These are phyloP conservation scores for Solanum corneliomulleri DNA, from an alignment of 257 asterid genomes.

Conservation along the genomic window DNA sequence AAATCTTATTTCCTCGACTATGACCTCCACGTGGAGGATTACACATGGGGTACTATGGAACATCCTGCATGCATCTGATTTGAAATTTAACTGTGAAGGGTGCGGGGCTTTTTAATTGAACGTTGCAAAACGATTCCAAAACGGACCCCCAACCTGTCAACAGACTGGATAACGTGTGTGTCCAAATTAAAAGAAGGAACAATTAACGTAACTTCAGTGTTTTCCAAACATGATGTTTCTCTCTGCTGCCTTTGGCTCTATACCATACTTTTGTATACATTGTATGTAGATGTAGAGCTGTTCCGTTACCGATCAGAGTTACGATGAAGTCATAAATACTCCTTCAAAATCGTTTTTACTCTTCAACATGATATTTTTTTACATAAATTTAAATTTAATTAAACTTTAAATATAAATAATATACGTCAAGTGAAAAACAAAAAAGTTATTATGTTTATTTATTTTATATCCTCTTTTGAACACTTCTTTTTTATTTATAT, in stretches of 20 bases:
- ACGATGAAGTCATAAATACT: no score
- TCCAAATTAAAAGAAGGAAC: not conserved
- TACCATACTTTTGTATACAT: not conserved
- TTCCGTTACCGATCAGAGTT: not conserved
- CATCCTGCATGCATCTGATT: not conserved
- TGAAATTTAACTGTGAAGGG: not conserved
- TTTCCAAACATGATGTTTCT: not conserved
- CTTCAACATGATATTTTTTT: fast-evolving
- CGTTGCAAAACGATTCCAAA: not conserved
- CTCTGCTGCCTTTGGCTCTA: not conserved
- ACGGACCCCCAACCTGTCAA: constrained; percentile 19
- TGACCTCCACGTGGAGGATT: not conserved
- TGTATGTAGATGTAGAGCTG: not conserved
- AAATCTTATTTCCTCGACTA: not conserved
- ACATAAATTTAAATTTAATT: no score
- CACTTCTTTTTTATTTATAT: not conserved
- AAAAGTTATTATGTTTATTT: not conserved
- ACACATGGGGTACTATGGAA: not conserved
- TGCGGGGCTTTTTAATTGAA: not conserved
- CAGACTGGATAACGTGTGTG: constrained; percentile 4
- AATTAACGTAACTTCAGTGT: not conserved
- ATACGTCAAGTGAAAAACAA: no score
- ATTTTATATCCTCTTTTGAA: not conserved
- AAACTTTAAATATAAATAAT: fast-evolving
- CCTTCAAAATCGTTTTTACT: fast-evolving